phyloP scores from a whole-genome alignment of 2,329 filamentous ascomycete genomes.

The Lasiodiplodia theobromae region DNA sequence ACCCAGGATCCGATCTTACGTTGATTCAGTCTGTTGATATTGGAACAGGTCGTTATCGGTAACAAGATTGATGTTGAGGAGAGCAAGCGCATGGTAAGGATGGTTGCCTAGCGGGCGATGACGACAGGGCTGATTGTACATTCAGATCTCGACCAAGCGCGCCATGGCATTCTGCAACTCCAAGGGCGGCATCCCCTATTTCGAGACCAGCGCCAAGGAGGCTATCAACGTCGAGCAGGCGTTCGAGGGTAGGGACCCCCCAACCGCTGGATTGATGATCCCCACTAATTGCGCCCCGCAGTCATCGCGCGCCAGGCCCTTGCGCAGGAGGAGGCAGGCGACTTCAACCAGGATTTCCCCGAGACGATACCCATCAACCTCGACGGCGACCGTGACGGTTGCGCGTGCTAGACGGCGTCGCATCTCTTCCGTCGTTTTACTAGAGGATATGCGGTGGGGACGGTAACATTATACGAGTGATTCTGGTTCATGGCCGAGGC shows the following conservation, averaged over 20 bases:
- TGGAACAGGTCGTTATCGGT: slow-evolving; percentile 80
- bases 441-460: slow-evolving; percentile 21
- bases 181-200: slow-evolving; percentile 97
- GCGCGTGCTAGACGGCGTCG: slow-evolving; percentile 73
- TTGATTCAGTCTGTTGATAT: slow-evolving; percentile 32
- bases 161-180: slow-evolving; percentile 98
- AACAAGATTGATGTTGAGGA: slow-evolving; percentile 99
- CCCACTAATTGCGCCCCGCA: slow-evolving; percentile 56
- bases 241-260: slow-evolving; percentile 63
- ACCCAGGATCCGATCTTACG: neutral
- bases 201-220: slow-evolving; percentile 99
- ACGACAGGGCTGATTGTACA: neutral
- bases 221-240: slow-evolving; percentile 96
- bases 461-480: slow-evolving; percentile 34
- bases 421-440: neutral
- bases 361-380: slow-evolving; percentile 99
- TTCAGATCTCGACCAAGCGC: slow-evolving; percentile 88
- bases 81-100: slow-evolving; percentile 85
- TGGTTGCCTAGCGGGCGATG: neutral
- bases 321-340: slow-evolving; percentile 95
- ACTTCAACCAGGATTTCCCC: slow-evolving; percentile 96
- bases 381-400: slow-evolving; percentile 90
- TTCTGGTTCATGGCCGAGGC: slow-evolving; percentile 33
- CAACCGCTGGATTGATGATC: slow-evolving; percentile 28
- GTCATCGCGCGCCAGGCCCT: slow-evolving; percentile 96